Evolutionary conservation across 1,284 basidiomycete genomes (phyloP).

Genomic region (Tilletia indica): DNA sequence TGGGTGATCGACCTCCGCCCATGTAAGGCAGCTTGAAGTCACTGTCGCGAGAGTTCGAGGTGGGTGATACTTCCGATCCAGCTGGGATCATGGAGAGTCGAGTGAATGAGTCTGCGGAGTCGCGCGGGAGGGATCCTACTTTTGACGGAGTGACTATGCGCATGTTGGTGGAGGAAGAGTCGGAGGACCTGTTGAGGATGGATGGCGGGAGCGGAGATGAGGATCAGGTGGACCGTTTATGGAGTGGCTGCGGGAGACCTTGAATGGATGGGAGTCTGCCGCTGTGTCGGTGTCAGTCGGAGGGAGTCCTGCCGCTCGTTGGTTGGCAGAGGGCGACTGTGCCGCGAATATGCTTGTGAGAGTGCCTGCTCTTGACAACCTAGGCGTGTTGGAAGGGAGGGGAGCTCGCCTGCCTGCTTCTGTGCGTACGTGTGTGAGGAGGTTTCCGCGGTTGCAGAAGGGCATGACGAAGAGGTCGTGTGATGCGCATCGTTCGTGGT

Average conservation of each 20-base stretch:
- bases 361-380: not conserved
- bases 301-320: too few species aligned
- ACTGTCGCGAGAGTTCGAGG: not conserved
- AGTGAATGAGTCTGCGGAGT: not conserved
- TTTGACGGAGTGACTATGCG: slow-evolving; percentile 5
- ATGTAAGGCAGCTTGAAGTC: not conserved
- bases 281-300: not conserved
- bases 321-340: too few species aligned
- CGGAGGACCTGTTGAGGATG: not conserved
- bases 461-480: slow-evolving; percentile 45
- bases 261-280: not conserved
- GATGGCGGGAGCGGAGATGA: not conserved
- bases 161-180: not conserved
- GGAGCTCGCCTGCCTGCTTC: slow-evolving; percentile 28
- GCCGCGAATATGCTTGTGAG: not conserved
- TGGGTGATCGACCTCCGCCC: not conserved
- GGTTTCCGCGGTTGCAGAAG: slow-evolving; percentile 38
- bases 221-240: not conserved
- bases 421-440: slow-evolving; percentile 43
- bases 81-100: not conserved
- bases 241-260: not conserved
- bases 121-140: not conserved
- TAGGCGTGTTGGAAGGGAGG: not conserved
- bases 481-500: slow-evolving; percentile 34
- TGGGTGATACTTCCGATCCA: not conserved